Percentiles rank a stretch among this genome's conserved stretches.
Evolutionary conservation across 352 stramenopile species (phyloP).

Genomic region (Globisporangium apiculatum): DNA sequence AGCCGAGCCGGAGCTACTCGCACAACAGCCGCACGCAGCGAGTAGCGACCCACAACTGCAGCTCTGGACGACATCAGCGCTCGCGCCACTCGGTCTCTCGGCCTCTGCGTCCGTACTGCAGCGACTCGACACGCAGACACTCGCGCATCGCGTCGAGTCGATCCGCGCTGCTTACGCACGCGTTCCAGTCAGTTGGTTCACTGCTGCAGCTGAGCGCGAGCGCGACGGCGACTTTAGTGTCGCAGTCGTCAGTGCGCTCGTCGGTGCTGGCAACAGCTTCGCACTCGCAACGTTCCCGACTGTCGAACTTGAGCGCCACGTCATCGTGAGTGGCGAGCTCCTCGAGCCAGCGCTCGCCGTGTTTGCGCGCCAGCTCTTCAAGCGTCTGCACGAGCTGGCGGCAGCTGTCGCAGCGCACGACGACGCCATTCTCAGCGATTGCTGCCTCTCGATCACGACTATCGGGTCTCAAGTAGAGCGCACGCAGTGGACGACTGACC

Average conservation of each 20-base stretch:
- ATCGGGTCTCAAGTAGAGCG: not conserved
- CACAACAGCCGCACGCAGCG: slow-evolving; percentile 9
- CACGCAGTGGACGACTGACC: slow-evolving; percentile 18
- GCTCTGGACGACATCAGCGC: slow-evolving; percentile 14
- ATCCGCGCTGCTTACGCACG: not conserved
- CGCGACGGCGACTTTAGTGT: slow-evolving; percentile 20
- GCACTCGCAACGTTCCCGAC: slow-evolving; percentile 7
- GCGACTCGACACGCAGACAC: not conserved
- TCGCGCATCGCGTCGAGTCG: not conserved
- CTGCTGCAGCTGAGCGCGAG: not conserved
- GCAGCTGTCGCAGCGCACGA: not conserved
- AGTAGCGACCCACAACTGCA: slow-evolving; percentile 7
- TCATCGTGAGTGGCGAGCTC: slow-evolving; percentile 27
- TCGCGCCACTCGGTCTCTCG: slow-evolving; percentile 22
- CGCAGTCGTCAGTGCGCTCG: slow-evolving; percentile 17
- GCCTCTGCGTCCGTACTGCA: slow-evolving; percentile 14
- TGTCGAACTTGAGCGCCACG: slow-evolving; percentile 25
- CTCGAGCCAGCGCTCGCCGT: slow-evolving; percentile 40
- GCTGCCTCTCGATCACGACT: not conserved
- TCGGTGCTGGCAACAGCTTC: slow-evolving; percentile 14
- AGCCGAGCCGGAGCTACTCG: slow-evolving; percentile 2
- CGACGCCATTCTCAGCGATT: not conserved
- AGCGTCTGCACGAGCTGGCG: slow-evolving; percentile 26
- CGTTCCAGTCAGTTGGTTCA: slow-evolving; percentile 3
- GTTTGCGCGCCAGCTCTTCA: slow-evolving; percentile 42